A percentile compares a stretch with the other conserved stretches of the same genome.
These are phyloP conservation scores for Phycomyces nitens DNA, from an alignment of 192 early-diverging fungal genomes.

Conservation along the genomic window DNA sequence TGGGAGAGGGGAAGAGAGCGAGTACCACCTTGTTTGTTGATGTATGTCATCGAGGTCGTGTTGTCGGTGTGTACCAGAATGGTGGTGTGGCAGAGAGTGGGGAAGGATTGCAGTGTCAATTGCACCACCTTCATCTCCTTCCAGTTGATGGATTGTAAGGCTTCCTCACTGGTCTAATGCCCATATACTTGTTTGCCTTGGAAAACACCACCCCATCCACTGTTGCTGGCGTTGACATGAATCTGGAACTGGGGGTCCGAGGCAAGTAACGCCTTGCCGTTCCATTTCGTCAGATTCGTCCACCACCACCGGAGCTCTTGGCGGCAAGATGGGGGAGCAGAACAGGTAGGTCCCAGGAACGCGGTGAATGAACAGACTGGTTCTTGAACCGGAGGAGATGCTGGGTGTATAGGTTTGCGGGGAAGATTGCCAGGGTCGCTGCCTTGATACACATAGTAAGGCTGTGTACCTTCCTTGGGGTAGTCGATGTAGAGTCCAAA, in stretches of 20 bases:
- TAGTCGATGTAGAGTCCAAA: neutral
- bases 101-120: neutral
- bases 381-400: conserved; percentile 33
- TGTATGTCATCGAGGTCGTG: conserved; percentile 1
- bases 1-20: conserved; percentile 18
- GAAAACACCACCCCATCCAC: conserved; percentile 24
- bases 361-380: neutral
- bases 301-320: conserved; percentile 10
- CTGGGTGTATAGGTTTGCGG: conserved; percentile 23
- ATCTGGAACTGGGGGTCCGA: conserved; percentile 11
- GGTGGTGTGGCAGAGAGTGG: neutral
- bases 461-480: conserved; percentile 3
- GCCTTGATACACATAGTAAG: conserved; percentile 24
- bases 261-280: conserved; percentile 19
- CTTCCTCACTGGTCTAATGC: conserved; percentile 11
- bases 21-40: conserved; percentile 19
- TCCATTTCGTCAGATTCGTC: conserved; percentile 15
- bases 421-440: conserved; percentile 25
- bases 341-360: neutral
- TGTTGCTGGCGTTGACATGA: conserved; percentile 26
- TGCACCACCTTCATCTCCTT: conserved; percentile 24
- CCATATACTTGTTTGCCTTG: conserved; percentile 1
- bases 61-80: conserved; percentile 2
- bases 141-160: conserved; percentile 26
- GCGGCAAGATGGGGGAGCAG: neutral